Evolutionary conservation across 257 asterid species (phyloP), one percentile per base, ranked within the genome.

Genomic region (Avicennia marina): DNA sequence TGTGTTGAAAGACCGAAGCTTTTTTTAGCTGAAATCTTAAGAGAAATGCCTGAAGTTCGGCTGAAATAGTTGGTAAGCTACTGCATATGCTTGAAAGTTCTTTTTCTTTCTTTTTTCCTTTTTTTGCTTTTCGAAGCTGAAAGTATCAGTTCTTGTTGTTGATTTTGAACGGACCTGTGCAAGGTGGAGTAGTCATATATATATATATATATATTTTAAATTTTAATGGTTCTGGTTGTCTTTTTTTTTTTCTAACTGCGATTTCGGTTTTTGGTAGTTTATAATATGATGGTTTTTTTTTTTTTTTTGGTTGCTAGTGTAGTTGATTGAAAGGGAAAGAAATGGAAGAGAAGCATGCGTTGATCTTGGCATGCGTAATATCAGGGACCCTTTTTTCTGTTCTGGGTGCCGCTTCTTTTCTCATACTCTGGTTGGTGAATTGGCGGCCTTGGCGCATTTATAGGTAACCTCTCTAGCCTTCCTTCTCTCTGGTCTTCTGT

Each of bases 401-500:
- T 72, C 76, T 93, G 21, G 79, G 88, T 60, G 74, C 86, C 18
- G 95, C 91, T 67, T 86, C 99, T 61, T 93, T 89, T 63, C 86
- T 67, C 57, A 71, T 93, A 72, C 96, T 89, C 47, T 93, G 99
- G 99, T 85, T 82, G 65, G 99, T 93, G 54, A 93, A 89, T 77
- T 93, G 99, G 99, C 76, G 99, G 63, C 99, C 99, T 4, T 93
- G 99, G 99, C 96, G 99, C 44, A 84, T 89, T 67, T 93, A 86
- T 48, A 93, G 99, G 97, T 86, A 53, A 69, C 43, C 33, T 9
- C 13, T 59, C 50, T 41, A 17, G 18, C 11, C 29, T 47, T 4
- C 33, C 24, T 9, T 67, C 50, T 66, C n/a, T 16, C 24, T 24
- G 21, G 9, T 65, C 50, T 58, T 20, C 20, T 26, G 20, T 46